Evolutionary conservation across 345 rosid genomes (phyloP), one percentile per base, ranked within the genome.

Genomic region (Mallotus nudiflorus): DNA sequence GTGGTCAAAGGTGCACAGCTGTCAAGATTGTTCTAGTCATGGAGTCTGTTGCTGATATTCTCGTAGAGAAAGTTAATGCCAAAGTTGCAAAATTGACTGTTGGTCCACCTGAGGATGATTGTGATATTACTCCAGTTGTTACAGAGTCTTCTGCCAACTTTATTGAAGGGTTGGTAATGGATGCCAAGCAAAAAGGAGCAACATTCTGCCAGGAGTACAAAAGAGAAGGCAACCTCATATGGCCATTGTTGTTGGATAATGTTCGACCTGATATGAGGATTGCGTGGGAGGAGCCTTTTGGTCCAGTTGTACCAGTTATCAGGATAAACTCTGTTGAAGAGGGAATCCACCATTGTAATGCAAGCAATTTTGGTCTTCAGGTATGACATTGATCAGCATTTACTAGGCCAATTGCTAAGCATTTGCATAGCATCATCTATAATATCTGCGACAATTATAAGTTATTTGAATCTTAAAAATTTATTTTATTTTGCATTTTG

Each of bases 1-100:
- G 99, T 56, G 99, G 99, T 18, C 99, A 94, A 77, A 88, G 99
- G 75, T 94, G 99, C 82, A 94, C 99, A 0, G 99, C 99, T 11
- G 96, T 91, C 42, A 94, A 94, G 85, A 93, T 94, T 8, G 87
- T 91, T 48, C 70, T 95, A 62, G 96, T 92, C 69, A 90, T 95
- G 92, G 99, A 95, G 59, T 79, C 96, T 0, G 85, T 89, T 19
- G 97, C 99, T 0, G 96, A 89, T 73, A 67, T 75, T 33, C 78
- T 95, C 27, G 92, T 92, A 5, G 85, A 85, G 78, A 95, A 90
- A 69, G 93, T 95, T 71, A 95, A 90, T 49, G 87, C 91, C 12
- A 89, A 84, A 78, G 88, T 90, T 35, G 89, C 85, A 1, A 95
- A 92, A 75, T 76, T 95, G 51, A 85, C 86, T 2, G 92, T 92